Evolutionary conservation across 441 rosid species (phyloP).

Genomic region (California macrophylla): DNA sequence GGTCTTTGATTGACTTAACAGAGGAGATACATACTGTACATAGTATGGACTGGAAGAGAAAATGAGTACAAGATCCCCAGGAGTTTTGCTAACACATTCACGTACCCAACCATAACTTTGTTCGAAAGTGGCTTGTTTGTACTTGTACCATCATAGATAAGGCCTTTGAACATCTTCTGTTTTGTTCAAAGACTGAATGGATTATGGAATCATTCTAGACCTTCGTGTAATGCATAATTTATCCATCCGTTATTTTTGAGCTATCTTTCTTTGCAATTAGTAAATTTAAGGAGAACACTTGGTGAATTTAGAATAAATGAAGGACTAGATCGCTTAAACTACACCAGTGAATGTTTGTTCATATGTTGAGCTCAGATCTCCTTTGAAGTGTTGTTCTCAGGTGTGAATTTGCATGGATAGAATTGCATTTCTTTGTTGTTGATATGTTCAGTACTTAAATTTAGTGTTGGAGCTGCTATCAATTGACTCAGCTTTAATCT

Average conservation of each 20-base stretch:
- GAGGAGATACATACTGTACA: conserved; percentile 2
- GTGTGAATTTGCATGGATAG: neutral
- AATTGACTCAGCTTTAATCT: neutral
- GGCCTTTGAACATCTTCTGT: neutral
- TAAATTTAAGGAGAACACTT: neutral
- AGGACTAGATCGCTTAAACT: neutral
- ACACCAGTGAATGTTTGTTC: neutral
- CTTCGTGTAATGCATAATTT: neutral
- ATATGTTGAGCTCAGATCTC: neutral
- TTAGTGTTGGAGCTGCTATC: neutral
- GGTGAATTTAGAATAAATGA: neutral
- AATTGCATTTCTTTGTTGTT: neutral
- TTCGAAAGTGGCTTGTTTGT: neutral
- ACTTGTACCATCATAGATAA: neutral
- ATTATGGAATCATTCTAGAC: neutral
- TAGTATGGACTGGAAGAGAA: neutral
- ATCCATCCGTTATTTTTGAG: neutral
- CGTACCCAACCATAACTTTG: neutral
- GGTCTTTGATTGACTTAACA: neutral
- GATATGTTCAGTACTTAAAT: neutral
- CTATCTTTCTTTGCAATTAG: neutral
- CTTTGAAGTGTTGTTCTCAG: neutral
- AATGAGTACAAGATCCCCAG: neutral
- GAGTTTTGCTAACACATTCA: neutral
- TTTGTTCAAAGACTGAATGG: neutral